Evolutionary conservation across 164 flowering plant genomes (phyloP), one percentile per base, ranked within the genome.

Genomic region (Vitis cinerea): DNA sequence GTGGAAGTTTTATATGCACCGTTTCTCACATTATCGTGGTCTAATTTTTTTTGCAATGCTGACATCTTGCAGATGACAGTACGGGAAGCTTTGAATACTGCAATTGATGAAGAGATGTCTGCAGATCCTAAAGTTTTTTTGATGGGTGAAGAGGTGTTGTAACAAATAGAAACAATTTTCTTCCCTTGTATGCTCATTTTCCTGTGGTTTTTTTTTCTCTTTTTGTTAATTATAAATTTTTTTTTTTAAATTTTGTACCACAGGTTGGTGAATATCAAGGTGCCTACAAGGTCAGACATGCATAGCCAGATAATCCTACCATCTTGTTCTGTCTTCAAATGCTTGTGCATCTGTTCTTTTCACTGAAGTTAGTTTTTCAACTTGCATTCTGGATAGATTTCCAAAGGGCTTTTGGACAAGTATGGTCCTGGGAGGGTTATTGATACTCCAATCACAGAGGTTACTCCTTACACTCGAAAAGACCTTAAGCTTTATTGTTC

Each of bases 251-350:
- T 27, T 69, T 50, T 63, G 23, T 8, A 17, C 44, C 77, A 73
- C 83, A 96, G 98, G 98, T 96, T 77, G 99, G 99, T 19, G 97
- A 93, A 78, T 96, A 96, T 69, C 97, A 96, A 54, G 99, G 99
- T 72, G 99, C 99, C 59, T 96, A 96, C 84, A 96, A 96, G 98
- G 99, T 95, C 67, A 78, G 90, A 31, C 44, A 31, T 31, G 44
- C 63, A 30, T 65, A 63, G 17, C 47, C 75, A 16, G 44, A 59
- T 59, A 55, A 52, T 37, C 44, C 44, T 31, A 19, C 6, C 3
- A 31, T 31, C 37, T 31, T 31, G 4, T 31, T 31, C 37, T 5
- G 37, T 31, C 37, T 2, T 31, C 37, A 31, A 31, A 31, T 31
- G 44, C 44, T 2, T 31, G 4, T 31, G 5, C 44, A 31, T 31